phyloP scores from a whole-genome alignment of 2,329 filamentous ascomycete genomes.

The Epichloe sylvatica region DNA sequence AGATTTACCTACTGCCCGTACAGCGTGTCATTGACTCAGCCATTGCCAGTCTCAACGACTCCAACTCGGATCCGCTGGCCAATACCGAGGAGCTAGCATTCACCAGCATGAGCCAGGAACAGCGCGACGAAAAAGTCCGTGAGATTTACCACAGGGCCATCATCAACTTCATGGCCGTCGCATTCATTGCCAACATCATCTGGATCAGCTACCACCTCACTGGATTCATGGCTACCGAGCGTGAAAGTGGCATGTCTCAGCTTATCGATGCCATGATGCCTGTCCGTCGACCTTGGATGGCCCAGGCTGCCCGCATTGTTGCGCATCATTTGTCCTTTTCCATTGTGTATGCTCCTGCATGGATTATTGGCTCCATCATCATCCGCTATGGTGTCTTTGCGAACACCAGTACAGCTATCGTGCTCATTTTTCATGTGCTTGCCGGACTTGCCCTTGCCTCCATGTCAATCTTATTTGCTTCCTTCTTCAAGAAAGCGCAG shows the following conservation, averaged over 20 bases:
- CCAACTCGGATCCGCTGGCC: slow-evolving; percentile 24
- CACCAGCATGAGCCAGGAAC: slow-evolving; percentile 54
- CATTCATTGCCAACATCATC: slow-evolving; percentile 66
- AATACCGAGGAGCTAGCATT: slow-evolving; percentile 54
- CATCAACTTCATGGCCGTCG: slow-evolving; percentile 62
- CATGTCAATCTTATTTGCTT: slow-evolving; percentile 65
- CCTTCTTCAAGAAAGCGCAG: slow-evolving; percentile 78
- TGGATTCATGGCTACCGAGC: slow-evolving; percentile 71
- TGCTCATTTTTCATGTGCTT: slow-evolving; percentile 62
- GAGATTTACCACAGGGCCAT: slow-evolving; percentile 56
- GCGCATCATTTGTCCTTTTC: slow-evolving; percentile 72
- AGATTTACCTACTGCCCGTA: slow-evolving; percentile 66
- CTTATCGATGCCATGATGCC: slow-evolving; percentile 88
- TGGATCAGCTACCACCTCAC: slow-evolving; percentile 78
- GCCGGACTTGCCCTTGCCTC: slow-evolving; percentile 65
- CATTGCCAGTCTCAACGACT: slow-evolving; percentile 44
- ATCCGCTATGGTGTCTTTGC: slow-evolving; percentile 50
- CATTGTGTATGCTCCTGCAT: slow-evolving; percentile 65
- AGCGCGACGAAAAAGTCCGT: slow-evolving; percentile 53
- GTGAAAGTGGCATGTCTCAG: slow-evolving; percentile 77
- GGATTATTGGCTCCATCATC: slow-evolving; percentile 62
- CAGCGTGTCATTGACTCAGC: slow-evolving; percentile 64
- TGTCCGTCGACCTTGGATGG: slow-evolving; percentile 57
- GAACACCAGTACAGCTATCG: slow-evolving; percentile 47
- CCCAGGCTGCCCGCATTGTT: slow-evolving; percentile 62